Conservation (phyloP, 2,329 filamentous ascomycete genomes). For the Calonectria pseudoreteaudii region DNA sequence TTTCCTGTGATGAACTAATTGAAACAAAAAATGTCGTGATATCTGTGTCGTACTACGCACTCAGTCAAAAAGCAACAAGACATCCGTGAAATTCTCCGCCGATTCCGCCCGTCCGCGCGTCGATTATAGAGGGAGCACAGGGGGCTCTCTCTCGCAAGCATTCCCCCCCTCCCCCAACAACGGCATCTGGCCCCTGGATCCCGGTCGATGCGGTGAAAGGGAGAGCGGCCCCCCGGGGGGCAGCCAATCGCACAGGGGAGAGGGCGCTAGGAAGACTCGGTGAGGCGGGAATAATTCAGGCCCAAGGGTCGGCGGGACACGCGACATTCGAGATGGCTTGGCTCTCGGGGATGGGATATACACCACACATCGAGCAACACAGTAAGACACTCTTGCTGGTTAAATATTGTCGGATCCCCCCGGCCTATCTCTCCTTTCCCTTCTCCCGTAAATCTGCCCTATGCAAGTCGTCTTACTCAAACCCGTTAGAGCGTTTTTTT, state of each 20-base stretch:
- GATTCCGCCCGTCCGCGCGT: not conserved
- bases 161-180: not conserved
- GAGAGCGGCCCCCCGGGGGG: not conserved
- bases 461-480: not conserved
- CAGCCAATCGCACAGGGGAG: not conserved
- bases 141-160: not conserved
- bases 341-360: constrained; percentile 6
- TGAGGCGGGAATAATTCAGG: constrained; percentile 1
- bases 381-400: not conserved
- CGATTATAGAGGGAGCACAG: not conserved
- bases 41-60: constrained; percentile 5
- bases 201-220: constrained; percentile 4
- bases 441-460: not conserved
- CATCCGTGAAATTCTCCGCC: not conserved
- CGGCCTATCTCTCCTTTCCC: not conserved
- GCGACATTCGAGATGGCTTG: constrained; percentile 12
- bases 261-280: not conserved
- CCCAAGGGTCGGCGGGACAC: not conserved
- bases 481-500: not conserved
- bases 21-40: constrained; percentile 12
- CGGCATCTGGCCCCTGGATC: not conserved
- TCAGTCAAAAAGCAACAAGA: not conserved
- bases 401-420: not conserved
- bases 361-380: not conserved
- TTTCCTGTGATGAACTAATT: not conserved